phyloP scores from a whole-genome alignment of 2,329 filamentous ascomycete species.

The Cordyceps javanica region DNA sequence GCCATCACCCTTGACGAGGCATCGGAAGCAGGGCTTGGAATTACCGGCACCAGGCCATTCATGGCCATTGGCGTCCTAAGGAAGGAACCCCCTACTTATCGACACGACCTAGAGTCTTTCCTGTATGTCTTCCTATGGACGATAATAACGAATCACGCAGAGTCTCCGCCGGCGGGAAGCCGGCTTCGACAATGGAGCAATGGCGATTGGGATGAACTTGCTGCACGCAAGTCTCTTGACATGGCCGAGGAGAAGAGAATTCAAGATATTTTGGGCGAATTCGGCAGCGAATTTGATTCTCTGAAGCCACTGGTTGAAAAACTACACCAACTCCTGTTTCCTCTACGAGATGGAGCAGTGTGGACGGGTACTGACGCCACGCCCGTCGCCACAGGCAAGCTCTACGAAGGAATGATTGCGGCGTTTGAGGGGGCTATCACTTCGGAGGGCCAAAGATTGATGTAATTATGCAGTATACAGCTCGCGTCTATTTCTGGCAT shows the following conservation, averaged over 20 bases:
- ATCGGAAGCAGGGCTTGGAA: neutral
- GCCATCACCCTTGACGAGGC: conserved; percentile 13
- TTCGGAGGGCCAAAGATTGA: too few relatives aligned
- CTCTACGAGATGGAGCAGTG: neutral
- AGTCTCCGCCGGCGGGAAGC: neutral
- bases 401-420: neutral
- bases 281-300: neutral
- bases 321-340: neutral
- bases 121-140: conserved; percentile 20
- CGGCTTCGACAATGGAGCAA: neutral
- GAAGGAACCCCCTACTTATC: conserved; percentile 15
- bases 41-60: neutral
- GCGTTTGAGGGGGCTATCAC: neutral
- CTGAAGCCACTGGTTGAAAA: neutral
- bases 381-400: neutral
- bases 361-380: conserved; percentile 33
- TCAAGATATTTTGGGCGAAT: neutral
- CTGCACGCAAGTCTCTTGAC: neutral
- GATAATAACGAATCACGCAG: conserved; percentile 7
- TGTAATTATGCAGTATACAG: too few relatives aligned
- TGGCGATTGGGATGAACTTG: neutral
- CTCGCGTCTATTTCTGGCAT: too few relatives aligned
- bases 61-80: conserved; percentile 21
- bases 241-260: neutral
- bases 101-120: conserved; percentile 25